Conservation (phyloP, 2,329 filamentous ascomycete species). For the Harringtonia aguacate region DNA sequence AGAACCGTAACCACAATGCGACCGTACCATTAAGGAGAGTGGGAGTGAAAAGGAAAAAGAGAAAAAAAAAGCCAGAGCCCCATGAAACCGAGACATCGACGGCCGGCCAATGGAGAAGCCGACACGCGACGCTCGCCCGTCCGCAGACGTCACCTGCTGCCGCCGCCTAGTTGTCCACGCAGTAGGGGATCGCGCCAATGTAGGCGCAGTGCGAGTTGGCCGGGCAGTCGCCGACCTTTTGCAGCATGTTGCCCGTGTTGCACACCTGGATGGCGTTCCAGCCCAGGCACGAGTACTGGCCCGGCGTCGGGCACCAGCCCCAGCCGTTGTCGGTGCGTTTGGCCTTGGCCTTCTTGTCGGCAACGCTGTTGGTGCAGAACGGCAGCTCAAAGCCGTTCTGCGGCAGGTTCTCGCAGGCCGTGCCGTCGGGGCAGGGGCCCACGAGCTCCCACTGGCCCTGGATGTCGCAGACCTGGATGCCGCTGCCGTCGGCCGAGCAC, state of each 20-base stretch:
- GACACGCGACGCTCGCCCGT: no score
- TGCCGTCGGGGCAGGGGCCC: constrained; percentile 15
- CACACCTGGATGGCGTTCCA: constrained; percentile 17
- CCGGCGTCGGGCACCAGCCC: constrained; percentile 13
- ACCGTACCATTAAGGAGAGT: neutral
- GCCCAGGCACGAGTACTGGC: constrained; percentile 15
- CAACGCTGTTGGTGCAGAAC: constrained; percentile 13
- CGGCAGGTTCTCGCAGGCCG: constrained; percentile 14
- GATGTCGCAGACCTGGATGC: constrained; percentile 18
- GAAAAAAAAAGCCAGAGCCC: no score
- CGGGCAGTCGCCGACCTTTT: constrained; percentile 15
- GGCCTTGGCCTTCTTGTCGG: constrained; percentile 5
- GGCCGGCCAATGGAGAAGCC: no score
- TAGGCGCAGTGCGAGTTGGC: constrained; percentile 14
- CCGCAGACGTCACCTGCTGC: no score
- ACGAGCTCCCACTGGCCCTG: constrained; percentile 14
- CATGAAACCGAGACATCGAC: no score
- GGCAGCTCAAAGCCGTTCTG: constrained; percentile 16
- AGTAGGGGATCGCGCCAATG: constrained; percentile 14
- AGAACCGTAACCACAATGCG: neutral
- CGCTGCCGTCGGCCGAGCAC: constrained; percentile 13
- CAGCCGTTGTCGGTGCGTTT: constrained; percentile 10
- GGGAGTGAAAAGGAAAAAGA: no score
- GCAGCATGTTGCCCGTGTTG: constrained; percentile 9
- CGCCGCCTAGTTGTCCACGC: constrained; percentile 10